These are phyloP conservation scores for Candida neerlandica DNA, from an alignment of 1,139 yeast genomes.

Conservation along the genomic window DNA sequence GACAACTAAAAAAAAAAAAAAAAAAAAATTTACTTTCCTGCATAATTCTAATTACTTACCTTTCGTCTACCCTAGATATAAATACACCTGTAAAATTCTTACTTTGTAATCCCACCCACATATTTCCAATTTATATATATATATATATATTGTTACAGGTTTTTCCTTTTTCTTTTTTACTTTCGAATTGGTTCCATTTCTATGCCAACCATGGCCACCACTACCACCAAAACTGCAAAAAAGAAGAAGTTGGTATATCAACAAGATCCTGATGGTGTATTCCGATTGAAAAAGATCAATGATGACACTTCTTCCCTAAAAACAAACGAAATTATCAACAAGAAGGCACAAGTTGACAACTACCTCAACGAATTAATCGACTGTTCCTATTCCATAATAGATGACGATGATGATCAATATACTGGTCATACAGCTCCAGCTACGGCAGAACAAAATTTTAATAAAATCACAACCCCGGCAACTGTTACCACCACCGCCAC, in stretches of 20 bases:
- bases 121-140: neutral
- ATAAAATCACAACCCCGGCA: slow-evolving; percentile 1
- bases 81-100: slow-evolving; percentile 1
- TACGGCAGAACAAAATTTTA: slow-evolving; percentile 3
- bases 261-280: slow-evolving; percentile 47
- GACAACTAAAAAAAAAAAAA: neutral
- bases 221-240: slow-evolving; percentile 18
- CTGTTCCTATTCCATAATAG: slow-evolving; percentile 28
- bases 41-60: neutral
- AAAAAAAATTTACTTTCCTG: neutral
- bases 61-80: slow-evolving; percentile 1
- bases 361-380: slow-evolving; percentile 33
- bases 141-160: neutral
- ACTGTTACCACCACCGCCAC: neutral
- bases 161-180: neutral
- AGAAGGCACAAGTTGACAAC: slow-evolving; percentile 27
- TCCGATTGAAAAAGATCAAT: slow-evolving; percentile 35
- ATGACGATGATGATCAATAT: slow-evolving; percentile 5
- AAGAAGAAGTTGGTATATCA: slow-evolving; percentile 40
- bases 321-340: slow-evolving; percentile 12
- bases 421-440: slow-evolving; percentile 7
- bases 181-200: neutral
- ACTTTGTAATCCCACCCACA: neutral
- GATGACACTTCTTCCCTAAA: slow-evolving; percentile 19
- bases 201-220: slow-evolving; percentile 12